Evolutionary conservation across 75 land plant genomes (phyloP), one percentile per base, ranked within the genome.

Genomic region (Gnetum montanum): DNA sequence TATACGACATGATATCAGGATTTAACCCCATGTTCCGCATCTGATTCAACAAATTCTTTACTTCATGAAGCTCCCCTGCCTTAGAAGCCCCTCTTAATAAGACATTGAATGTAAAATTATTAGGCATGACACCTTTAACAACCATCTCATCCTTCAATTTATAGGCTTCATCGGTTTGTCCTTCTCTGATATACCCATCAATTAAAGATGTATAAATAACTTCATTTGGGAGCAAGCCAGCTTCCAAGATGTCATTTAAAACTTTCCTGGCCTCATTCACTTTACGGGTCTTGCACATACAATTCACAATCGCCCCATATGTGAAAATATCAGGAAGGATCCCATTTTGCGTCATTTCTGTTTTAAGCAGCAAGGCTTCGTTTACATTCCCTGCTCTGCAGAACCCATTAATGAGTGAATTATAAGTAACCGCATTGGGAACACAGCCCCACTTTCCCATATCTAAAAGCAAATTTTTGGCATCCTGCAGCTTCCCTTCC

Each of bases 361-460:
- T 60, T 37, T 62, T 78, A 29, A 70, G 25, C 34, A 57, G 69
- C 30, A 72, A 36, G 3, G 76, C 84, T 25, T 81, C 84, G 36
- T 53, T 63, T 43, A 81, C 1, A 29, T 54, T 59, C 28, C 75
- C 72, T 23, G 4, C 15, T 44, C 36, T 61, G 51, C 84, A 81
- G 46, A 69, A 66, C 1, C 84, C 80, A 7, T 20, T 58, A 22
- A 84, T 84, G 2, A 77, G 58, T 6, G 77, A 53, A 57, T 84
- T 84, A 43, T 77, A 84, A 25, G 84, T 71, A 16, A 80, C 57
- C 22, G 47, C 62, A 57, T 65, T 80, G 7, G 88, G 88, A 26
- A n/a, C 15, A 46, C 72, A 67, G 0, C 84, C 80, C 33, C 70
- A 68, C 58, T 56, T 34, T 43, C 50, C 70, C 88, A 80, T 80